Conservation (phyloP, 148 eudicot species). For the Pouteria glomerata region DNA sequence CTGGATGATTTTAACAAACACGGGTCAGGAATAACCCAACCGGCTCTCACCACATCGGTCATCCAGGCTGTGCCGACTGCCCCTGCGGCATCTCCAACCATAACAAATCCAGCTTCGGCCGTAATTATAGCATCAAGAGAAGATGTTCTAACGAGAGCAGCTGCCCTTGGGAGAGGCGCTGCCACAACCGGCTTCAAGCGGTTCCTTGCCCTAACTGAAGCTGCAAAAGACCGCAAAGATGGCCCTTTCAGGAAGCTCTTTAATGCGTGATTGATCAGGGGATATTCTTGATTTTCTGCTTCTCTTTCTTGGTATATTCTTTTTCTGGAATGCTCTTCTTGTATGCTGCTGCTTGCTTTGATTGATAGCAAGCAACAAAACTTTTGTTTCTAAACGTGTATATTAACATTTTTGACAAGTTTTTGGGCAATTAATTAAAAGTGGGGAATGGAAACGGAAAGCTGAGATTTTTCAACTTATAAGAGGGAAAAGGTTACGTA, state of each 20-base stretch:
- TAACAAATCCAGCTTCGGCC: conserved; percentile 27
- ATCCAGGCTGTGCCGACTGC: conserved; percentile 25
- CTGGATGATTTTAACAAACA: conserved; percentile 93
- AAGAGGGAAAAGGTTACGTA: too few species aligned
- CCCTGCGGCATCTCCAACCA: conserved; percentile 25
- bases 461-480: too few species aligned
- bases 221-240: conserved; percentile 88
- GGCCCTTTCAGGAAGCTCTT: conserved; percentile 92
- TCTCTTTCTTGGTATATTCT: neutral
- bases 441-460: too few species aligned
- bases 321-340: too few species aligned
- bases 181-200: conserved; percentile 89
- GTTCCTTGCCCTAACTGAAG: conserved; percentile 91
- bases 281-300: neutral
- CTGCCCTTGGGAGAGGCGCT: conserved; percentile 94
- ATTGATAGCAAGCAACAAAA: too few species aligned
- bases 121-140: conserved; percentile 63
- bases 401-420: too few species aligned
- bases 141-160: conserved; percentile 90
- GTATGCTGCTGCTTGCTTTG: too few species aligned
- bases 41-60: conserved; percentile 31
- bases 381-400: too few species aligned
- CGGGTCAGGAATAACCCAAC: conserved; percentile 62
- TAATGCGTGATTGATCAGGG: conserved; percentile 37
- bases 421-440: too few species aligned